phyloP scores from a whole-genome alignment of 169 alveolate species.

The Eimeria necatrix region DNA sequence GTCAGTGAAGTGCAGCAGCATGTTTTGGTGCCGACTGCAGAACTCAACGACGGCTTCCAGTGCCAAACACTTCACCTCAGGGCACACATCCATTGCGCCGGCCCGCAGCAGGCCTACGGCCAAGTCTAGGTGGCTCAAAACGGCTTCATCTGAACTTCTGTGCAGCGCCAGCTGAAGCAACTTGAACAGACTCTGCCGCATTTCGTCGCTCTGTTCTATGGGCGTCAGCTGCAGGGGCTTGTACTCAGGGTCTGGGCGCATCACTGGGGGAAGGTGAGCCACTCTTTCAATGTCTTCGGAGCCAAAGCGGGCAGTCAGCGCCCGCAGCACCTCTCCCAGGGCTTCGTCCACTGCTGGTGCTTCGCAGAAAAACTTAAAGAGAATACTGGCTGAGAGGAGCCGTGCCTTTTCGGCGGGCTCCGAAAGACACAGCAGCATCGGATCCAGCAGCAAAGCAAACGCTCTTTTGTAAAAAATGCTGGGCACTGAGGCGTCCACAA shows the following conservation, averaged over 20 bases:
- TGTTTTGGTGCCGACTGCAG: slow-evolving; percentile 84
- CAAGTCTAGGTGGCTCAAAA: slow-evolving; percentile 85
- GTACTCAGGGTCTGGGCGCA: slow-evolving; percentile 80
- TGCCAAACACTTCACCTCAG: slow-evolving; percentile 89
- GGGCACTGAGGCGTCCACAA: slow-evolving; percentile 33
- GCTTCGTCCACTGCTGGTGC: slow-evolving; percentile 7
- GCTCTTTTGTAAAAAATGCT: slow-evolving; percentile 37
- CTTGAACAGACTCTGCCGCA: slow-evolving; percentile 48
- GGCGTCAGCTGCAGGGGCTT: slow-evolving; percentile 81
- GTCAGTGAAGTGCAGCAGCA: slow-evolving; percentile 91
- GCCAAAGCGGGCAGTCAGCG: slow-evolving; percentile 68
- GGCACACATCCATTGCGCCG: slow-evolving; percentile 93
- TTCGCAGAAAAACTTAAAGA: slow-evolving; percentile 33
- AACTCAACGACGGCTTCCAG: slow-evolving; percentile 84
- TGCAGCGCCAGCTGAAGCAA: slow-evolving; percentile 44
- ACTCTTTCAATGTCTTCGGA: slow-evolving; percentile 80
- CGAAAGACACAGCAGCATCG: slow-evolving; percentile 60
- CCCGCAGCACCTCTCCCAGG: slow-evolving; percentile 52
- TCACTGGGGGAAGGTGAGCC: slow-evolving; percentile 79
- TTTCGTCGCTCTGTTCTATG: slow-evolving; percentile 79
- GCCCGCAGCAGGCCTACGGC: slow-evolving; percentile 90
- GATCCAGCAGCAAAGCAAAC: slow-evolving; percentile 19
- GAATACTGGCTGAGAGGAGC: slow-evolving; percentile 32
- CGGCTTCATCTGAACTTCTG: slow-evolving; percentile 67
- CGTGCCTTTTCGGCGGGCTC: slow-evolving; percentile 57